Conservation (phyloP, 805 yeast species). For the Saccharomycopsis sp. region DNA sequence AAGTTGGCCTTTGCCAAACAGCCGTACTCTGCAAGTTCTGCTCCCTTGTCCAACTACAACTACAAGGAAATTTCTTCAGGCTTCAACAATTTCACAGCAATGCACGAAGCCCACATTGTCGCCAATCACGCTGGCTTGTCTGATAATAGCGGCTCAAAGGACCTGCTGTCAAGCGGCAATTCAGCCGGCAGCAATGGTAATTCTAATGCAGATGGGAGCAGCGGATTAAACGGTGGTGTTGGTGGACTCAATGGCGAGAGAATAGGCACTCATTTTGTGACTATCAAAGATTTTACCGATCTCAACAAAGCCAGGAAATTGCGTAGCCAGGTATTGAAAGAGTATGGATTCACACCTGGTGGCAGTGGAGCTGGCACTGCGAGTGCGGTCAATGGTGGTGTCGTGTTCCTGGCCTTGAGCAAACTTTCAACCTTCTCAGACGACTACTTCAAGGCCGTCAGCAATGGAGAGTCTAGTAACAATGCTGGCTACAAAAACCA, state of each 20-base stretch:
- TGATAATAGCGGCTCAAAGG: neutral
- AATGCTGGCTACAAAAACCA: too few species aligned
- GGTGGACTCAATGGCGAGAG: too few species aligned
- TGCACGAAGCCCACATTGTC: conserved; percentile 16
- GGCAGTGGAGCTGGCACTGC: conserved; percentile 4
- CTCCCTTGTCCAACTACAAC: conserved; percentile 16
- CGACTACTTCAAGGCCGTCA: too few species aligned
- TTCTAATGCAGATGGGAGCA: neutral
- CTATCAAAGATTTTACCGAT: conserved; percentile 18
- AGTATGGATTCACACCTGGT: conserved; percentile 16
- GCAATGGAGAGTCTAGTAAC: too few species aligned
- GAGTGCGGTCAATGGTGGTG: conserved; percentile 3
- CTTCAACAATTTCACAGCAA: conserved; percentile 18
- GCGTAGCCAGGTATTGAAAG: conserved; percentile 9
- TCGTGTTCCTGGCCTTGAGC: conserved; percentile 21
- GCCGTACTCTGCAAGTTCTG: conserved; percentile 12
- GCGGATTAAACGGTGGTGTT: too few species aligned
- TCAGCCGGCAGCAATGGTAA: too few species aligned
- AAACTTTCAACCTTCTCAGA: conserved; percentile 87
- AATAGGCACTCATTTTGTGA: conserved; percentile 14
- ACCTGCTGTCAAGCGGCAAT: too few species aligned
- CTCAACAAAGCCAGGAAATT: conserved; percentile 11
- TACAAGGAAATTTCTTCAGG: conserved; percentile 14
- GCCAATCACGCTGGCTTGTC: conserved; percentile 5
- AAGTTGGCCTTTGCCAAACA: conserved; percentile 13